These are phyloP conservation scores for Gracilariopsis chorda DNA, from an alignment of 23 red algal species.

Conservation along the genomic window DNA sequence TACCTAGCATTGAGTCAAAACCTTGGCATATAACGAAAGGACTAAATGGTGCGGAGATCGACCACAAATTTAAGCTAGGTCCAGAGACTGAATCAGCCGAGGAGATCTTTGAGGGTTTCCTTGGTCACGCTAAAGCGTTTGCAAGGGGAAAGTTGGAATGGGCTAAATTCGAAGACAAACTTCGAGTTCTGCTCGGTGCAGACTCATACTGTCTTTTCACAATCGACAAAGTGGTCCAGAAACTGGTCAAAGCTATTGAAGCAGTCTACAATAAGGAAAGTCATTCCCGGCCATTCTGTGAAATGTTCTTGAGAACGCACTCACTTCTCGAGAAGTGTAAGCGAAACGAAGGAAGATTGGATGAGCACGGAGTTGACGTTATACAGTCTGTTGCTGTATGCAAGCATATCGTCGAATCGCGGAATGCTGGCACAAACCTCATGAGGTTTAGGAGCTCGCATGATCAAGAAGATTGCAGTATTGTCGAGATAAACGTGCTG, in stretches of 20 bases:
- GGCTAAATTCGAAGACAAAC: slow-evolving; percentile 85
- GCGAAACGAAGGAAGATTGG: not conserved
- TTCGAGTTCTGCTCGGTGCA: slow-evolving; percentile 82
- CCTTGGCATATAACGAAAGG: not conserved
- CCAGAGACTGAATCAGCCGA: slow-evolving; percentile 14
- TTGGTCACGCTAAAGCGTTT: slow-evolving; percentile 44
- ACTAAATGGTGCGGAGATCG: not conserved
- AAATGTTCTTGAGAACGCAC: slow-evolving; percentile 19
- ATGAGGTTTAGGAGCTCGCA: not conserved
- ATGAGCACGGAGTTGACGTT: not conserved
- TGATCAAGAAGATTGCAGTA: not conserved
- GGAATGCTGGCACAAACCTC: not conserved
- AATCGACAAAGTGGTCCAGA: slow-evolving; percentile 84
- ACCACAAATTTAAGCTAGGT: slow-evolving; percentile 25
- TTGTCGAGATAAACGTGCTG: not conserved
- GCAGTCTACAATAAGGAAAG: slow-evolving; percentile 23
- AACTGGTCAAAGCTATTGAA: slow-evolving; percentile 73
- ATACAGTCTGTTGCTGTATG: slow-evolving; percentile 8
- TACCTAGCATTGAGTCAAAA: not conserved
- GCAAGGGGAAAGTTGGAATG: slow-evolving; percentile 61
- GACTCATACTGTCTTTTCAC: slow-evolving; percentile 85
- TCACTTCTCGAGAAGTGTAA: not conserved
- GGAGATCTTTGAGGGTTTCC: slow-evolving; percentile 15
- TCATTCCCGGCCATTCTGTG: not conserved
- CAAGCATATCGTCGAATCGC: not conserved